Evolutionary conservation across 108 stramenopile species (phyloP).

Genomic region (Conticribra guillardii): DNA sequence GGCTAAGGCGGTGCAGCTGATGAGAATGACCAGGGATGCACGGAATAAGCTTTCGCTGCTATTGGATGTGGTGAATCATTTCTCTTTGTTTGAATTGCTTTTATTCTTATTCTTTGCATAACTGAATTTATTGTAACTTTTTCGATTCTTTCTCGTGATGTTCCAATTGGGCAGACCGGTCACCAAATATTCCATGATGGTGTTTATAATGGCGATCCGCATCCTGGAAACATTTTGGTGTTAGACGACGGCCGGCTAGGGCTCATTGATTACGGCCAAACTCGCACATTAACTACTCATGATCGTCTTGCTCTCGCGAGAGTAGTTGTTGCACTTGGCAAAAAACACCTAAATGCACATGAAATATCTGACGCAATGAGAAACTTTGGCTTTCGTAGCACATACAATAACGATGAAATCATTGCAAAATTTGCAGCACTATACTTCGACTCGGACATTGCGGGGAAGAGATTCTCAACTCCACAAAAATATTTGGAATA

Average conservation of each 20-base stretch:
- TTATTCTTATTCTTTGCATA: too few relatives aligned
- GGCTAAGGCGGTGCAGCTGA: conserved; percentile 29
- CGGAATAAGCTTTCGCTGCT: conserved; percentile 55
- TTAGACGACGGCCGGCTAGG: conserved; percentile 61
- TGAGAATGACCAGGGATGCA: conserved; percentile 39
- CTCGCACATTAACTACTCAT: conserved; percentile 45
- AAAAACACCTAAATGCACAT: conserved; percentile 13
- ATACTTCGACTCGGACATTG: conserved; percentile 72
- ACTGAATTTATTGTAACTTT: too few relatives aligned
- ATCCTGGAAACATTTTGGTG: conserved; percentile 64
- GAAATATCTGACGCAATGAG: conserved; percentile 63
- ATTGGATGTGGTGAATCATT: conserved; percentile 67
- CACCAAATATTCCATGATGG: conserved; percentile 73
- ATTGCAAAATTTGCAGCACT: conserved; percentile 59
- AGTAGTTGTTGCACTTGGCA: conserved; percentile 58
- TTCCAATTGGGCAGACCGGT: conserved; percentile 73
- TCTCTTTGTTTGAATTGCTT: too few relatives aligned
- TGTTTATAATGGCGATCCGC: conserved; percentile 73
- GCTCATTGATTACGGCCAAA: conserved; percentile 81
- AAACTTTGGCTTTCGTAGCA: conserved; percentile 60
- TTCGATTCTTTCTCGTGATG: not conserved
- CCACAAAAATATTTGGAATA: conserved; percentile 68
- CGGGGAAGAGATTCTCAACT: conserved; percentile 58
- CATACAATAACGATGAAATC: conserved; percentile 50
- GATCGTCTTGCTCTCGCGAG: conserved; percentile 60